Evolutionary conservation across 305 asterid species (phyloP).

Genomic region (Rubia balearica): DNA sequence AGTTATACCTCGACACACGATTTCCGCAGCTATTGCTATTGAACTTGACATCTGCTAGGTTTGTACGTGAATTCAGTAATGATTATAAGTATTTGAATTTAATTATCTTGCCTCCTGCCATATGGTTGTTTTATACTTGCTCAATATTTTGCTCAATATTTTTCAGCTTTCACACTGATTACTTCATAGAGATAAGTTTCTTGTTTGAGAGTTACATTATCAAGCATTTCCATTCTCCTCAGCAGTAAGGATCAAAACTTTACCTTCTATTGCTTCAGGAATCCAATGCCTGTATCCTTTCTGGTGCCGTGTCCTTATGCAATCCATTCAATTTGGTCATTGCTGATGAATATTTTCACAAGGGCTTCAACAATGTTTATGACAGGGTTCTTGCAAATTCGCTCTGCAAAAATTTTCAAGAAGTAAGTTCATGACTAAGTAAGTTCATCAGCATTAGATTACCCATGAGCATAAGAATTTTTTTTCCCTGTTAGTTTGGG

Average conservation of each 20-base stretch:
- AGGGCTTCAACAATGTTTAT: conserved; percentile 83
- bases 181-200: not conserved
- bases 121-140: too few relatives aligned
- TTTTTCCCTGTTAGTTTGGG: not conserved
- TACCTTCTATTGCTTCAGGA: conserved; percentile 43
- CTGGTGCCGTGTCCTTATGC: conserved; percentile 93
- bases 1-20: too few relatives aligned
- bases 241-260: not conserved
- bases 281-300: conserved; percentile 70
- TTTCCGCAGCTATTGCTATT: too few relatives aligned
- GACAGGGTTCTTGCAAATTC: conserved; percentile 83
- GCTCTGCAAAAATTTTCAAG: conserved; percentile 67
- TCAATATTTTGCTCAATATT: conserved; percentile 71
- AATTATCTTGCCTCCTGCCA: too few relatives aligned
- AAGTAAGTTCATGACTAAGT: conserved; percentile 33
- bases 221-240: not conserved
- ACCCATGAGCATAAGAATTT: not conserved
- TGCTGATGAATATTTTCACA: conserved; percentile 90
- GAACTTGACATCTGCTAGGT: too few relatives aligned
- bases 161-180: conserved; percentile 12
- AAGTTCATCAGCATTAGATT: too few relatives aligned
- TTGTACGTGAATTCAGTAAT: too few relatives aligned
- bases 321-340: conserved; percentile 85
- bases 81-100: too few relatives aligned
- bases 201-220: not conserved